These are phyloP conservation scores for Uncinocarpus reesii DNA, from an alignment of 2,329 filamentous ascomycete species.

Conservation along the genomic window DNA sequence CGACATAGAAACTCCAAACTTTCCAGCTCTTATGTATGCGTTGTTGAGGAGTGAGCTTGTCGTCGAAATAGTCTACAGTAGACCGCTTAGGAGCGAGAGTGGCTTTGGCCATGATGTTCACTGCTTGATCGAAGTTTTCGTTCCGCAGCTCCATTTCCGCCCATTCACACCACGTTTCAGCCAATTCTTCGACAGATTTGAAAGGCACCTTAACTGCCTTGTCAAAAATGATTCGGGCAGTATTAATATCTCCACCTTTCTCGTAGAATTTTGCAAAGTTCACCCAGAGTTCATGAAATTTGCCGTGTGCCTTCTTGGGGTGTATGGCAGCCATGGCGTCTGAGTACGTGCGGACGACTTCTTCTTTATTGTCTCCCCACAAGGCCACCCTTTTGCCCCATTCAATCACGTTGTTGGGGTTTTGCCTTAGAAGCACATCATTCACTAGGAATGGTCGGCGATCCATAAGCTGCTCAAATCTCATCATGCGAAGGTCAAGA, in stretches of 20 bases:
- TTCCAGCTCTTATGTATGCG: constrained; percentile 99
- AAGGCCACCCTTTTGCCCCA: constrained; percentile 96
- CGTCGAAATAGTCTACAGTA: constrained; percentile 99
- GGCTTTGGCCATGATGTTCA: constrained; percentile 93
- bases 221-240: constrained; percentile 85
- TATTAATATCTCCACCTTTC: constrained; percentile 68
- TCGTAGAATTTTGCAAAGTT: constrained; percentile 98
- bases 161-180: constrained; percentile 99
- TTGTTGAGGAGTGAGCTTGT: constrained; percentile 85
- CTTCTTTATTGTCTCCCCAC: constrained; percentile 85
- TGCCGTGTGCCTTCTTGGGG: constrained; percentile 85
- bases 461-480: constrained; percentile 97
- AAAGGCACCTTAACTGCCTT: constrained; percentile 97
- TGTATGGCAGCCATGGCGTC: constrained; percentile 86
- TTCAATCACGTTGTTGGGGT: constrained; percentile 89
- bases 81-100: constrained; percentile 94
- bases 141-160: constrained; percentile 94
- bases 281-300: constrained; percentile 90
- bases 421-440: constrained; percentile 87
- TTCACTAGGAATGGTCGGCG: constrained; percentile 90
- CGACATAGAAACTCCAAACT: constrained; percentile 97
- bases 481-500: constrained; percentile 91
- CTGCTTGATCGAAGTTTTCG: constrained; percentile 89
- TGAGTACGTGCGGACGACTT: constrained; percentile 90
- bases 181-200: constrained; percentile 92